These are phyloP conservation scores for Brettanomyces nanus DNA, from an alignment of 805 yeast species.

Conservation along the genomic window DNA sequence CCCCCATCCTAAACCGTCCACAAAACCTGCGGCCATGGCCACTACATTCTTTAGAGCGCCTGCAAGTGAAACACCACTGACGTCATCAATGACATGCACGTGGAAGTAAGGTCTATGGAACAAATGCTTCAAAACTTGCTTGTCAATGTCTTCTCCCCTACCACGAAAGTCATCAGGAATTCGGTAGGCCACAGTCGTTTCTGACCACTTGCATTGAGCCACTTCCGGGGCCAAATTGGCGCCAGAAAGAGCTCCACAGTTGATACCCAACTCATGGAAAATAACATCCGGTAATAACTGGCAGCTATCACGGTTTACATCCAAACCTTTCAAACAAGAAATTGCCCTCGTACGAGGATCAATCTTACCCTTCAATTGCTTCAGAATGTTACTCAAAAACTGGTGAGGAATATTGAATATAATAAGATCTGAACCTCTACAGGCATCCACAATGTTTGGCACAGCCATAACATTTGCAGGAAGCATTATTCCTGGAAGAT, in stretches of 20 bases:
- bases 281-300: conserved; percentile 74
- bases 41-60: conserved; percentile 97
- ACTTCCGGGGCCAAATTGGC: conserved; percentile 98
- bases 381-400: conserved; percentile 71
- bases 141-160: conserved; percentile 65
- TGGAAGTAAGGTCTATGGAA: conserved; percentile 99
- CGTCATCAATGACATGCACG: conserved; percentile 85
- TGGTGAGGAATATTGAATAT: conserved; percentile 97
- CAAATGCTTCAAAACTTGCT: conserved; percentile 60
- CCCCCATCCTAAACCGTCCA: conserved; percentile 98
- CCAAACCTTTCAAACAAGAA: conserved; percentile 93
- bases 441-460: conserved; percentile 74
- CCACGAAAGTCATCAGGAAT: conserved; percentile 63
- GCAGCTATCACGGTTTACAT: conserved; percentile 79
- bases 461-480: conserved; percentile 85
- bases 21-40: conserved; percentile 95
- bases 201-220: conserved; percentile 93
- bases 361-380: conserved; percentile 70
- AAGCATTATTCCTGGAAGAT: conserved; percentile 79
- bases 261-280: conserved; percentile 70
- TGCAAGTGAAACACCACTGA: conserved; percentile 91
- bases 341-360: conserved; percentile 72
- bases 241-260: conserved; percentile 95
- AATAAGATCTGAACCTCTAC: conserved; percentile 72
- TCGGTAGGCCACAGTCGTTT: conserved; percentile 91